Conservation (phyloP, 108 stramenopile species). For the Schizochytrium sp. region DNA sequence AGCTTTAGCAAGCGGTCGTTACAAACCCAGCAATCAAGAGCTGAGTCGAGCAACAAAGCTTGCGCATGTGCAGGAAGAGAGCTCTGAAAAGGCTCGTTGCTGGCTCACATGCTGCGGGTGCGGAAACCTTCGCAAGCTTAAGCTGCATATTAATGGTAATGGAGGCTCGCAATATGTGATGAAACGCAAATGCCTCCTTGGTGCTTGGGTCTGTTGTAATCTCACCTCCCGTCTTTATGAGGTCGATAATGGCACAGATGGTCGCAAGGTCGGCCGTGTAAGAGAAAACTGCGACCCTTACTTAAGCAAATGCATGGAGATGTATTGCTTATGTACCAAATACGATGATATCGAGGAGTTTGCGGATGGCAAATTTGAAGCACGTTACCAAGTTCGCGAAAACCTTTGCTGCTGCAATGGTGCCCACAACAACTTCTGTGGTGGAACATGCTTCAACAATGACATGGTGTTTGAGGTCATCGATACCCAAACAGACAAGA, state of each 20-base stretch:
- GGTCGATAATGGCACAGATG: not conserved
- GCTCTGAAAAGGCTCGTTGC: too few species aligned
- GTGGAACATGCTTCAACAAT: not conserved
- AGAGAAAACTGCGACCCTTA: conserved; percentile 4
- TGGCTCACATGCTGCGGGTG: too few species aligned
- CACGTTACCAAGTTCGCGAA: not conserved
- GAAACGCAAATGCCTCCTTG: not conserved
- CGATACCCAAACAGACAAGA: not conserved
- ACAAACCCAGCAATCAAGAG: too few species aligned
- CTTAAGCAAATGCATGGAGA: not conserved
- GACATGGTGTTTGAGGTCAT: not conserved
- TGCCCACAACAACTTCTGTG: not conserved
- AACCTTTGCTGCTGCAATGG: not conserved
- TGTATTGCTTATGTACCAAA: not conserved
- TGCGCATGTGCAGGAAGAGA: too few species aligned
- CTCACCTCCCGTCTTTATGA: not conserved
- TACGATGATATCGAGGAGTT: not conserved
- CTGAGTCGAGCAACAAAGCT: too few species aligned
- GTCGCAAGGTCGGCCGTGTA: not conserved
- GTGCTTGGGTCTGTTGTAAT: not conserved
- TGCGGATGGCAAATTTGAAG: not conserved
- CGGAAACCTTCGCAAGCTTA: too few species aligned
- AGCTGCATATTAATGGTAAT: too few species aligned
- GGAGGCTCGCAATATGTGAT: too few species aligned
- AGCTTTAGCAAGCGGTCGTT: too few species aligned